A percentile compares a stretch with the other conserved stretches of the same genome.
Conservation (phyloP, 441 rosid species). For the Francoa sonchifolia region DNA sequence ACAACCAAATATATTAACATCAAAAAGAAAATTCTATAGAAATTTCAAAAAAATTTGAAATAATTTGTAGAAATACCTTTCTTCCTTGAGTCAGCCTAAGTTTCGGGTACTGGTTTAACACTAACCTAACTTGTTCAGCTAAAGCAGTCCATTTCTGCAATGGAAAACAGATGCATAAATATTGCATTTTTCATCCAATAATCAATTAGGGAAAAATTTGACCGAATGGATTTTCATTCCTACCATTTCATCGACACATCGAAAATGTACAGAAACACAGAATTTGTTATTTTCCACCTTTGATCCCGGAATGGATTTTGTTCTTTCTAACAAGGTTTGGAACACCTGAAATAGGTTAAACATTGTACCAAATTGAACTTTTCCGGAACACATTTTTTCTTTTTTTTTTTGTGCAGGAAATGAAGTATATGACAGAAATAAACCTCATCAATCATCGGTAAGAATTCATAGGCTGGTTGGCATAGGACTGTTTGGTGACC, state of each 20-base stretch:
- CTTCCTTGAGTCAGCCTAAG: slow-evolving; percentile 52
- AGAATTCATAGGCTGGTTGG: slow-evolving; percentile 49
- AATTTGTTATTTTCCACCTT: slow-evolving; percentile 73
- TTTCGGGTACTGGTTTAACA: slow-evolving; percentile 42
- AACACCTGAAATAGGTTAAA: slow-evolving; percentile 28
- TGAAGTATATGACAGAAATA: too few species aligned
- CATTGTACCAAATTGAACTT: background rate
- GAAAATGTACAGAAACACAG: slow-evolving; percentile 61
- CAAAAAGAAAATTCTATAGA: too few species aligned
- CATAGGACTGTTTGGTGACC: slow-evolving; percentile 24
- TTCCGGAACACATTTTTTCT: background rate
- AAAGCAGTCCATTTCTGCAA: slow-evolving; percentile 45
- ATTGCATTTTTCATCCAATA: background rate
- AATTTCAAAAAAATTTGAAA: too few species aligned
- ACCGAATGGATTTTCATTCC: too few species aligned
- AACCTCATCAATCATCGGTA: slow-evolving; percentile 60
- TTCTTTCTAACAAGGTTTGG: slow-evolving; percentile 38
- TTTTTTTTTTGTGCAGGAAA: too few species aligned
- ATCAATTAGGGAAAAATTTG: background rate
- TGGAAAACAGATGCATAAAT: background rate
- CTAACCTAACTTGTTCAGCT: slow-evolving; percentile 44
- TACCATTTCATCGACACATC: slow-evolving; percentile 65
- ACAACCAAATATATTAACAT: background rate
- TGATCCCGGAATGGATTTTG: slow-evolving; percentile 51
- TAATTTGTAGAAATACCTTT: slow-evolving; percentile 43